Conservation (phyloP, 805 yeast species). For the Wickerhamomyces bovis region DNA sequence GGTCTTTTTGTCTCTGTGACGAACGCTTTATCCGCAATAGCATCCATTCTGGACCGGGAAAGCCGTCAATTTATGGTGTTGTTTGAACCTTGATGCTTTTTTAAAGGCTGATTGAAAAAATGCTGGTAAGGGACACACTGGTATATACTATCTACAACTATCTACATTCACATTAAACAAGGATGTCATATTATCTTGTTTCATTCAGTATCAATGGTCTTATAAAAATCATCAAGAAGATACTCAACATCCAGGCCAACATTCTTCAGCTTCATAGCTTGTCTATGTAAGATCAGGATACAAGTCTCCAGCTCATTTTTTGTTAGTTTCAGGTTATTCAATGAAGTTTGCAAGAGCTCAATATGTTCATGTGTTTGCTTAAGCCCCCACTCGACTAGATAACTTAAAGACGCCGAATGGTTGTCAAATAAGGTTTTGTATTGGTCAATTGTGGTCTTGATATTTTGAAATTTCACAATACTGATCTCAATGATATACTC, state of each 20-base stretch:
- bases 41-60: constrained; percentile 46
- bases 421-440: constrained; percentile 48
- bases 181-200: not conserved
- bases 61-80: not conserved
- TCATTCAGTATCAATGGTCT: constrained; percentile 15
- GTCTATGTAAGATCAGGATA: constrained; percentile 47
- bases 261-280: constrained; percentile 53
- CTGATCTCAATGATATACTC: constrained; percentile 56
- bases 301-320: constrained; percentile 51
- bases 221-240: constrained; percentile 21
- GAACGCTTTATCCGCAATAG: constrained; percentile 57
- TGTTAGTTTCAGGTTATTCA: constrained; percentile 53
- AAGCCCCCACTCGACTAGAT: constrained; percentile 52
- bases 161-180: not conserved
- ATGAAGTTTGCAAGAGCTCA: constrained; percentile 55
- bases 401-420: constrained; percentile 39
- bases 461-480: constrained; percentile 53
- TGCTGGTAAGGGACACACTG: not conserved
- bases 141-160: too few relatives aligned
- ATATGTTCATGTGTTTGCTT: constrained; percentile 57
- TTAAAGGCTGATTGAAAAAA: too few relatives aligned
- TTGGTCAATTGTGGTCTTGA: constrained; percentile 50
- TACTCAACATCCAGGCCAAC: constrained; percentile 66
- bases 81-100: too few relatives aligned
- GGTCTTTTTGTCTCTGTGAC: constrained; percentile 19